Conservation (phyloP, 2,329 filamentous ascomycete species). For the Westerdykella ornata region DNA sequence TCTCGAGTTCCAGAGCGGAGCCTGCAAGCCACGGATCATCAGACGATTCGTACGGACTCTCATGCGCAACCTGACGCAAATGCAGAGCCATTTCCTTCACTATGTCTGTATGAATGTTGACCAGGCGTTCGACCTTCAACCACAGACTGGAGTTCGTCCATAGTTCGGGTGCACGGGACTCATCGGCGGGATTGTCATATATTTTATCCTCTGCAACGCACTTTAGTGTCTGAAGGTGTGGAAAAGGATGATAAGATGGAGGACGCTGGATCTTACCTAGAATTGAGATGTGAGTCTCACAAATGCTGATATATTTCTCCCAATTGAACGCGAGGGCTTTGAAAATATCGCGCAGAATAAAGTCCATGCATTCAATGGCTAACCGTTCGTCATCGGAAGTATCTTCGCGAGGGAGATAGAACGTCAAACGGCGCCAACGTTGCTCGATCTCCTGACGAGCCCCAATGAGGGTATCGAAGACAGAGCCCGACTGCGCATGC, state of each 20-base stretch:
- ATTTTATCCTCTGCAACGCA: slow-evolving; percentile 41
- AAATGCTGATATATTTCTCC: slow-evolving; percentile 42
- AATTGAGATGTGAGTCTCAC: slow-evolving; percentile 46
- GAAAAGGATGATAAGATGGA: neutral
- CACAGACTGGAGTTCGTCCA: slow-evolving; percentile 48
- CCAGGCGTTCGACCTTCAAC: slow-evolving; percentile 48
- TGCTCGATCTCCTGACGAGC: slow-evolving; percentile 47
- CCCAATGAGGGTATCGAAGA: slow-evolving; percentile 46
- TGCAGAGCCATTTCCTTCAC: slow-evolving; percentile 42
- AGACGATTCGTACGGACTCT: slow-evolving; percentile 22
- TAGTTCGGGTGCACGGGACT: slow-evolving; percentile 47
- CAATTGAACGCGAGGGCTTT: slow-evolving; percentile 42
- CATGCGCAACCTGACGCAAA: slow-evolving; percentile 39
- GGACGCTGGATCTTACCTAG: slow-evolving; percentile 23
- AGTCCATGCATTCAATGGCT: slow-evolving; percentile 45
- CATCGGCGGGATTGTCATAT: slow-evolving; percentile 50
- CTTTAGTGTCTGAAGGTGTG: neutral
- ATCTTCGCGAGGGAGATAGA: slow-evolving; percentile 44
- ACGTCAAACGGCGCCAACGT: slow-evolving; percentile 49
- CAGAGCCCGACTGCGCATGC: slow-evolving; percentile 42
- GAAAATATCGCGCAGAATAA: slow-evolving; percentile 47
- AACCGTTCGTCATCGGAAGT: slow-evolving; percentile 40
- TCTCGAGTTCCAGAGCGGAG: slow-evolving; percentile 40
- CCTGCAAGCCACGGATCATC: slow-evolving; percentile 38
- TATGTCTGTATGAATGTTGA: slow-evolving; percentile 46